Base-by-base conservation (phyloP, 192 early-diverging fungal genomes). In the Neocallimastix lanati region DNA sequence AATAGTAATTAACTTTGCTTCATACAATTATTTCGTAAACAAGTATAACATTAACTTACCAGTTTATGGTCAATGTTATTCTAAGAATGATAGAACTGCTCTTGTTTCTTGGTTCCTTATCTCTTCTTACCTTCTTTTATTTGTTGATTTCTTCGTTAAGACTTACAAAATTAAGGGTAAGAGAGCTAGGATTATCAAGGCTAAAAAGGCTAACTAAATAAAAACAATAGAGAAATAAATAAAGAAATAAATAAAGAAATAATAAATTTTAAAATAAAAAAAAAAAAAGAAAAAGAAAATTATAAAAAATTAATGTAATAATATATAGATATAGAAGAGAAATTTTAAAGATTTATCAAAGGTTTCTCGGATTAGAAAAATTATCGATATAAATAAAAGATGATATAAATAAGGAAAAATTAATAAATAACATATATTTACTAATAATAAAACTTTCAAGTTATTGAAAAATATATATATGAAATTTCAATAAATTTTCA, bases 141-240 rank as follows among this genome's bases (percentile, higher is more conserved):
- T 96, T 82, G 92, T 96, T 84, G 91, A 94, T 86, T 96, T 96
- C 85, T 96, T 93, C 82, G 86, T 88, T 82, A 86, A 92, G 81
- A 95, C 93, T 28, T 95, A 95, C 84, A 87, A 88, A 28, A 78
- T 80, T 78, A 88, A 85, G 82, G 82, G 81, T 76, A 88, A 91
- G 87, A 81, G 79, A 36, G 80, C 82, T 76, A 82, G 33, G 29
- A 28, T 77, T 29, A 38, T 38, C 14, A 38, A 38, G 37, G 40
- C 40, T 6, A 50, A 50, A 21, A 50, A 50, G 40, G 4, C 40
- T 21, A 50, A 50, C 40, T 50, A 21, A 50, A 38, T 12, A 50
- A 13, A 0, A 21, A 50, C 16, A 21, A 50, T n/a, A n/a, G n/a
- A n/a, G 18, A 2, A 50, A 50, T 14, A 50, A 2, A 7, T 0